These are phyloP conservation scores for Eutrema salsugineum DNA, from an alignment of 441 rosid genomes.

Conservation along the genomic window DNA sequence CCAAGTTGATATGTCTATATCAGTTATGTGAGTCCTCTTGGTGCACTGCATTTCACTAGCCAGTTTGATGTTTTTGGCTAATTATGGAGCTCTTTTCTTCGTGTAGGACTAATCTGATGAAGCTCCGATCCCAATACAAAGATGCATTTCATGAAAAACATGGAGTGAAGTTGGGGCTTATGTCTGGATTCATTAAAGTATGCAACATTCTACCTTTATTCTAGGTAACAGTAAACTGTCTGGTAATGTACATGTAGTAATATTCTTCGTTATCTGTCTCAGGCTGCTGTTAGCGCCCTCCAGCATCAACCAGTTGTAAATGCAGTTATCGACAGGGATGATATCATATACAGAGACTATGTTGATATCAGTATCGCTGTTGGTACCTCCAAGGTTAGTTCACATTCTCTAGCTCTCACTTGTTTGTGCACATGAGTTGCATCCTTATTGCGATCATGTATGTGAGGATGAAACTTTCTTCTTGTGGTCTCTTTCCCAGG, in stretches of 20 bases:
- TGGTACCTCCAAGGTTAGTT: constrained; percentile 78
- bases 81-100: neutral
- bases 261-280: constrained; percentile 15
- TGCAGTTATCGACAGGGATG: constrained; percentile 95
- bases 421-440: neutral
- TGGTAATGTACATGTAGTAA: too few relatives aligned
- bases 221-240: too few relatives aligned
- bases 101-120: constrained; percentile 90
- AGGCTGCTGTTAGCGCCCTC: constrained; percentile 96
- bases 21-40: neutral
- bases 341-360: constrained; percentile 90
- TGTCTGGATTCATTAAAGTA: constrained; percentile 96
- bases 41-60: neutral
- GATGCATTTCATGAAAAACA: constrained; percentile 90
- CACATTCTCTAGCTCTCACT: neutral
- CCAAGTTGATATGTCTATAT: neutral
- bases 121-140: constrained; percentile 92
- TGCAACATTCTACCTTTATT: neutral
- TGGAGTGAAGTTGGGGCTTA: constrained; percentile 89
- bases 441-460: neutral
- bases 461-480: neutral
- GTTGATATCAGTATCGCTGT: constrained; percentile 90
- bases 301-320: constrained; percentile 87
- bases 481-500: constrained; percentile 41
- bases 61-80: neutral